Conservation (phyloP, 257 asterid genomes). For the Solanum ossicruentum region DNA sequence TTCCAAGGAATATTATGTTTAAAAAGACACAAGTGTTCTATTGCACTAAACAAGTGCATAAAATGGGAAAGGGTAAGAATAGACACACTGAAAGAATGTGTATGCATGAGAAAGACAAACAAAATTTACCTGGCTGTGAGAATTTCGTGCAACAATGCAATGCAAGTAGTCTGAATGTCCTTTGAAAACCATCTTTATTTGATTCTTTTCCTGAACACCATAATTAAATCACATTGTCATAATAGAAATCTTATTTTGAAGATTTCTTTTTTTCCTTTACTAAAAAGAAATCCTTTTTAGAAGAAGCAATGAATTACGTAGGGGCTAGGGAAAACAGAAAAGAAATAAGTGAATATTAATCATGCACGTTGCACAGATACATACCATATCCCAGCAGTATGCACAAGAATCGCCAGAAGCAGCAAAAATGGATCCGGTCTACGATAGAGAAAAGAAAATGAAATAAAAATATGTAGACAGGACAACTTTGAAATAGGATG, state of each 20-base stretch:
- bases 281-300: background rate
- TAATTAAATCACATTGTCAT: background rate
- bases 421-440: conserved; percentile 76
- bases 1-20: background rate
- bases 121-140: conserved; percentile 55
- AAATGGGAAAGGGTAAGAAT: background rate
- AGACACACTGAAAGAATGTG: background rate
- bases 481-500: background rate
- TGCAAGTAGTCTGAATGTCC: conserved; percentile 86
- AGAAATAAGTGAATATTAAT: background rate
- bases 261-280: background rate
- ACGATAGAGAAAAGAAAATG: background rate
- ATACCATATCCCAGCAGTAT: conserved; percentile 98
- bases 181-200: conserved; percentile 63
- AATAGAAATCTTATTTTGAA: background rate
- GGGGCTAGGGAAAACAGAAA: background rate
- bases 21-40: too few species aligned
- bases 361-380: conserved; percentile 17
- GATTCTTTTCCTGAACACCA: conserved; percentile 48
- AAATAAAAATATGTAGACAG: background rate
- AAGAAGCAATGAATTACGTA: background rate
- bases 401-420: conserved; percentile 96
- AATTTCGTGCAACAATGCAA: conserved; percentile 51
- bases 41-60: background rate
- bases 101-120: background rate